Conservation (phyloP, 441 rosid species). For the Euphorbia corollata region DNA sequence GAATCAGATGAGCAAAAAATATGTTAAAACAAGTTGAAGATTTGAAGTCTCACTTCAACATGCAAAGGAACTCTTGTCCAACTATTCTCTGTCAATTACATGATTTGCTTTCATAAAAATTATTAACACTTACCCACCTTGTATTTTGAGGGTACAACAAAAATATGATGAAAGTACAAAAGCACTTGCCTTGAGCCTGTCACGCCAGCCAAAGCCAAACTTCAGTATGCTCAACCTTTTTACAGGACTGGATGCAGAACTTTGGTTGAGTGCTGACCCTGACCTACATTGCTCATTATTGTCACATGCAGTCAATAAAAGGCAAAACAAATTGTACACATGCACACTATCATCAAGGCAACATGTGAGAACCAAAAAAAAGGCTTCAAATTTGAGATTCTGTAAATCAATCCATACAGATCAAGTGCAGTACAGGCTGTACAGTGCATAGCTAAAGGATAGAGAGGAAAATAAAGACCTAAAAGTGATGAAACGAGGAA, state of each 20-base stretch:
- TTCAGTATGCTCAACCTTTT: constrained; percentile 44
- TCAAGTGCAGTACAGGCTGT: too few species aligned
- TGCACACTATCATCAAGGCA: background rate
- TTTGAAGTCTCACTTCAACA: background rate
- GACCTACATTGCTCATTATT: constrained; percentile 29
- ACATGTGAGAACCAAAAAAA: too few species aligned
- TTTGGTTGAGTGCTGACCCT: constrained; percentile 35
- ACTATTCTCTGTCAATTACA: background rate
- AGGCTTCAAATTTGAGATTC: too few species aligned
- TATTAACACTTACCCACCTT: background rate
- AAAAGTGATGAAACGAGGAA: too few species aligned
- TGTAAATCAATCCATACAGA: too few species aligned
- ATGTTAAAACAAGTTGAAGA: background rate
- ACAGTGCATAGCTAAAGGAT: too few species aligned
- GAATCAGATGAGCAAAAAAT: background rate
- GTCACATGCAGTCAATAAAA: background rate
- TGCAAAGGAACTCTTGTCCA: background rate
- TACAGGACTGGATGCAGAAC: constrained; percentile 31
- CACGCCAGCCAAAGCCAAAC: constrained; percentile 77
- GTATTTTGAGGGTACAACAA: background rate
- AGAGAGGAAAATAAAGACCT: too few species aligned
- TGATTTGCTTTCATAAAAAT: background rate
- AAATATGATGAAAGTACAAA: background rate
- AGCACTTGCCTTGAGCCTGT: constrained; percentile 57
- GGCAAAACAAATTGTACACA: background rate